phyloP scores from a whole-genome alignment of 768 basidiomycete genomes.

The Macrolepiota albuminosa region DNA sequence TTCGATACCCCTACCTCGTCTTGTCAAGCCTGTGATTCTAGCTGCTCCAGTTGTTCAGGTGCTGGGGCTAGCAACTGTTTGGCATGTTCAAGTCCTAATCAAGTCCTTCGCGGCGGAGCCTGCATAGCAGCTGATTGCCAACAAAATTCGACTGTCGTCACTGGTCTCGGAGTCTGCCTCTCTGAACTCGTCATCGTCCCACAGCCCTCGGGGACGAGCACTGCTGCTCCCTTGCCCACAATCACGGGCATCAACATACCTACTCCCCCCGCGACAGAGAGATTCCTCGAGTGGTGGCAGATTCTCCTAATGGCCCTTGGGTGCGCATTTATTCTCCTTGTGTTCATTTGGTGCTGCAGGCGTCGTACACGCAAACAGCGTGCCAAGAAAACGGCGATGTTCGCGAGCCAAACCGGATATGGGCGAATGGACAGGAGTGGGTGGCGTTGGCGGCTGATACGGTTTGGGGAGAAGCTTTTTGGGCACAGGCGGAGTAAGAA shows the following conservation, averaged over 20 bases:
- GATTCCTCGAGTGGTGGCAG: conserved; percentile 70
- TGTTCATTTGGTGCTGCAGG: conserved; percentile 63
- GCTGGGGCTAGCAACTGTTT: conserved; percentile 50
- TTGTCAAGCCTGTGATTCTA: conserved; percentile 65
- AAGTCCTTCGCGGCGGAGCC: conserved; percentile 39
- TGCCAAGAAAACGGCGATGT: conserved; percentile 57
- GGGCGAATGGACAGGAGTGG: conserved; percentile 25
- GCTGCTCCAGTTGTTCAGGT: conserved; percentile 60
- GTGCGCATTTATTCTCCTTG: conserved; percentile 72
- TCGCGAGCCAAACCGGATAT: conserved; percentile 42
- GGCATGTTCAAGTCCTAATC: conserved; percentile 45
- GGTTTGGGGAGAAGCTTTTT: conserved; percentile 58
- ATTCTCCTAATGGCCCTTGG: conserved; percentile 80
- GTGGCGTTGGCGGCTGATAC: conserved; percentile 55
- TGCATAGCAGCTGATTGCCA: conserved; percentile 63
- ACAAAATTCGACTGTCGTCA: conserved; percentile 47
- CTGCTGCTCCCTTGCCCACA: conserved; percentile 43
- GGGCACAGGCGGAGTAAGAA: conserved; percentile 31
- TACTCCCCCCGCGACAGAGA: conserved; percentile 23
- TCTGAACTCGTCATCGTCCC: conserved; percentile 60
- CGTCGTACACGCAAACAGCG: conserved; percentile 64
- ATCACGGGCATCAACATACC: conserved; percentile 55
- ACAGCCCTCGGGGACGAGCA: conserved; percentile 39
- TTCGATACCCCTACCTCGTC: conserved; percentile 58
- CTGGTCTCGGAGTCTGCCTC: conserved; percentile 76